These are phyloP conservation scores for Chimonanthus salicifolius DNA, from an alignment of 164 flowering plant genomes.

Conservation along the genomic window DNA sequence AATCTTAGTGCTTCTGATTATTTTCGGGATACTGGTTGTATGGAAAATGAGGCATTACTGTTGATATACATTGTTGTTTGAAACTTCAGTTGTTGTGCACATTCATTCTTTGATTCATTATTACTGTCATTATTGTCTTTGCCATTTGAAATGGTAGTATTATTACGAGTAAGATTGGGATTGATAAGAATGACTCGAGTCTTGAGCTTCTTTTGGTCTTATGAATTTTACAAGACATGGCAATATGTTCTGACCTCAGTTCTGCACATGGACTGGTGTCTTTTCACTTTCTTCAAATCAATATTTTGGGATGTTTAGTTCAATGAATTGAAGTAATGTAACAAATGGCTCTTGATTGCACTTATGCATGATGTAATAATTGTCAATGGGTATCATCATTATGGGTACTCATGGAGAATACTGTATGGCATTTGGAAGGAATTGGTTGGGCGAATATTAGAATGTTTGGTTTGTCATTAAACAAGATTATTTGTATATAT, in stretches of 20 bases:
- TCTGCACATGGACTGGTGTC: background rate
- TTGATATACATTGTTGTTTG: background rate
- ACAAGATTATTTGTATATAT: too few relatives aligned
- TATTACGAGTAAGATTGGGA: too few relatives aligned
- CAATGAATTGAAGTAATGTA: background rate
- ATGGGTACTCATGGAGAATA: background rate
- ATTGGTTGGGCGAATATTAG: too few relatives aligned
- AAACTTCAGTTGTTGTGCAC: background rate
- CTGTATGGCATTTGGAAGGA: too few relatives aligned
- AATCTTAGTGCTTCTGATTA: background rate
- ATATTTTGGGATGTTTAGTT: background rate
- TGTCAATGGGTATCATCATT: background rate
- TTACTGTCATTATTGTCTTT: background rate
- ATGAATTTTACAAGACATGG: too few relatives aligned
- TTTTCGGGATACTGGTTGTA: background rate
- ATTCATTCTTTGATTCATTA: background rate
- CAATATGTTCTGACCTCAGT: background rate
- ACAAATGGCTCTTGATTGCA: background rate
- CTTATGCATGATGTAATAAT: background rate
- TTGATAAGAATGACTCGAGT: background rate
- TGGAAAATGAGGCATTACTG: too few relatives aligned
- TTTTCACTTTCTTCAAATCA: background rate
- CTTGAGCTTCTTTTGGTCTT: background rate
- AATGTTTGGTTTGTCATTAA: too few relatives aligned
- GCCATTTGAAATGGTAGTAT: background rate